A percentile compares a stretch with the other conserved stretches of the same genome.
These are phyloP conservation scores for Hura crepitans DNA, from an alignment of 441 rosid species.

Conservation along the genomic window DNA sequence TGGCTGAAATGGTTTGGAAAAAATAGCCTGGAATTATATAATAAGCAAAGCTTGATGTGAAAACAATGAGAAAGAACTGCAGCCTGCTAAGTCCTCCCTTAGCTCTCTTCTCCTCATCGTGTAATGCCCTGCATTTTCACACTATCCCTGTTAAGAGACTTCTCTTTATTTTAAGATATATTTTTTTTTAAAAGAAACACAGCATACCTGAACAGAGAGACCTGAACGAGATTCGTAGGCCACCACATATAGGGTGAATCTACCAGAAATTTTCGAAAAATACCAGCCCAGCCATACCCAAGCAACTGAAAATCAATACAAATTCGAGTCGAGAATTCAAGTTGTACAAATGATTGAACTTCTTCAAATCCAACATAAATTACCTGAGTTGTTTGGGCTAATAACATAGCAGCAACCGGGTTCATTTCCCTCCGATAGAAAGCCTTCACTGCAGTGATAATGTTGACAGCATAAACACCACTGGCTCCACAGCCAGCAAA, in stretches of 20 bases:
- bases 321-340: neutral
- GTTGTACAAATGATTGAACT: neutral
- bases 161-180: too few species aligned
- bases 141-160: neutral
- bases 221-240: constrained; percentile 72
- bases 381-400: constrained; percentile 81
- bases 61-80: constrained; percentile 59
- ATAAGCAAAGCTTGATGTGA: constrained; percentile 63
- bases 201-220: constrained; percentile 62
- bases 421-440: constrained; percentile 49
- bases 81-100: constrained; percentile 55
- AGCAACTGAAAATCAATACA: constrained; percentile 46
- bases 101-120: constrained; percentile 54
- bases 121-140: constrained; percentile 51
- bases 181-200: neutral
- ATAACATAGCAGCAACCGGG: constrained; percentile 51
- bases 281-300: constrained; percentile 90
- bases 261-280: constrained; percentile 63
- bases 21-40: constrained; percentile 64
- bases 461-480: constrained; percentile 53
- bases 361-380: neutral
- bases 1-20: constrained; percentile 54
- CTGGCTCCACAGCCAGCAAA: constrained; percentile 58
- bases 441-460: constrained; percentile 55
- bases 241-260: constrained; percentile 95